Base-by-base conservation (phyloP, 176 grass and related monocot species). In the Eragrostis nindensis region DNA sequence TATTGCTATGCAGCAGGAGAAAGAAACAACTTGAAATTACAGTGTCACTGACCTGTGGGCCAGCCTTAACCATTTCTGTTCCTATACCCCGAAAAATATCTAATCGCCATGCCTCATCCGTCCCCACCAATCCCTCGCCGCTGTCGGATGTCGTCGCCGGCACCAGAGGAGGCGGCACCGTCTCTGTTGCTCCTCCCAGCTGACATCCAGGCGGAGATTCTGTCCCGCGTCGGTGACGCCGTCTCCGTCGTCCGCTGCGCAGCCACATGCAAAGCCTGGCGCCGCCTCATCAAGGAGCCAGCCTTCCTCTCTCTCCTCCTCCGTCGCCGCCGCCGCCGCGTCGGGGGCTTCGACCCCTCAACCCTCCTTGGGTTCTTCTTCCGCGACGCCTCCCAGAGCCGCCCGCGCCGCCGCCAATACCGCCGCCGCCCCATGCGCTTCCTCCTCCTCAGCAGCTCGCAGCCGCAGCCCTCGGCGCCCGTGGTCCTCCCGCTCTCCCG, bases 211-310 rank as follows among this genome's bases (percentile, higher is more conserved):
- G 24, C 30, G 46, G 81, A 66, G 22, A 66, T 83, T 16, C 14
- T 83, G 59, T 75, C 60, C 70, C 24, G 71, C 36, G 60, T 83
- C 47, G 47, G 22, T 16, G 60, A 66, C 17, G 45, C 60, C 24
- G 7, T 29, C 22, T 49, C 81, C 70, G 15, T 83, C 16, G 46
- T 83, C 17, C 81, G 71, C 81, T 83, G 70, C 60, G 47, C 81
- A 41, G 70, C 81, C 70, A 74, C 81, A 49, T 83, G 71, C 81
- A 83, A 74, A 83, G 36, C 60, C 16, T 83, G 81, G 81, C 61
- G 71, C 36, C 11, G 61, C 71, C 81, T 83, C 70, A 74, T 83
- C 22, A 48, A 66, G 12, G 60, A 74, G 7, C 15, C 80, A 46
- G 53, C 57, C 45, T 83, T 83, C 80, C 32, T 82, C 19, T 40